Base-by-base conservation (phyloP, 352 stramenopile genomes). In the Globisporangium barbulae region DNA sequence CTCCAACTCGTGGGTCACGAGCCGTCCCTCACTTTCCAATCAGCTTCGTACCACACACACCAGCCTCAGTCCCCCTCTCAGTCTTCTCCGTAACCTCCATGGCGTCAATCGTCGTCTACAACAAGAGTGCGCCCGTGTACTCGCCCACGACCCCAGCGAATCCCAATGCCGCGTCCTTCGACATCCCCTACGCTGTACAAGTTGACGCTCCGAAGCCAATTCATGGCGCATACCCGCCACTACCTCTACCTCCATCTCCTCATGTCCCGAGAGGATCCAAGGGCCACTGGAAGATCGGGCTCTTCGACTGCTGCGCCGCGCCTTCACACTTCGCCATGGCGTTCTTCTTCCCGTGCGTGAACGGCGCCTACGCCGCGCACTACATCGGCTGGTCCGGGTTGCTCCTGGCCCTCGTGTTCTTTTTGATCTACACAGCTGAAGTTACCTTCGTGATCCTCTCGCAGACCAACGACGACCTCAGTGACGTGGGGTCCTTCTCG, bases 301-400 rank as follows among this genome's bases (percentile, higher is more conserved):
- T 78, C 60, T 78, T 42, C 37, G 54, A 47, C 17, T 78, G 68
- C 64, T 75, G 57, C 60, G 55, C n/a, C 5, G 25, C 56, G 42
- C 22, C 67, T 9, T 58, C 64, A 30, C 67, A 75, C 59, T 75
- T 67, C 50, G 59, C 52, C 49, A 66, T 72, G 59, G 62, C 63
- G 13, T 60, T 48, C 30, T 73, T 58, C 22, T 64, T 70, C 33
- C 73, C 73, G 42, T 78, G 62, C 28, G 44, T 80, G 9, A 68
- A 41, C 41, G 22, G 49, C 50, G 25, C 61, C 49, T 64, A 65
- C 59, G 25, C 59, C 35, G 37, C 44, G 53, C 35, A 39, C 65
- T 1, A 30, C 22, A 39, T 61, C 42, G 22, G 65, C 52, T 42
- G 54, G 39, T 60, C 73, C 5, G 50, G 58, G 3, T 4, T 48